These are phyloP conservation scores for Linnemannia elongata DNA, from an alignment of 192 early-diverging fungal genomes.

Conservation along the genomic window DNA sequence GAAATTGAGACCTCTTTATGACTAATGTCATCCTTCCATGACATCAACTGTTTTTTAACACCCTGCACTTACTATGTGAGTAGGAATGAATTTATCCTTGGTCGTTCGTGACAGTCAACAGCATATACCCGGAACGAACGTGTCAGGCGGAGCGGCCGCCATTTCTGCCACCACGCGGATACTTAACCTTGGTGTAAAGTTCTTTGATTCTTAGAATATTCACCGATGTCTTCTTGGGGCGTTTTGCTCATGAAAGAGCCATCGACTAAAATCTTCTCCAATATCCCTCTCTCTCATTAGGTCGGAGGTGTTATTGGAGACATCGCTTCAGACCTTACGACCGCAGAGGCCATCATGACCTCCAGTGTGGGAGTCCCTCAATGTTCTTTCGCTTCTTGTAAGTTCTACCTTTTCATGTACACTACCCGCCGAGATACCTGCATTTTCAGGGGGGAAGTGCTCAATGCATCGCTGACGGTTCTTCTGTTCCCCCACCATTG, in stretches of 20 bases:
- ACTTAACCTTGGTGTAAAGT: conserved; percentile 17
- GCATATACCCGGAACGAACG: conserved; percentile 24
- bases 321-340: conserved; percentile 35
- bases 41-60: not conserved
- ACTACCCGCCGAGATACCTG: no score
- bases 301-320: conserved; percentile 39
- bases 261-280: no score
- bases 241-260: no score
- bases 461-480: not conserved
- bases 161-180: conserved; percentile 40
- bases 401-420: not conserved
- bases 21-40: not conserved
- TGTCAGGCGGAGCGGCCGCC: conserved; percentile 31
- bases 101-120: conserved; percentile 46
- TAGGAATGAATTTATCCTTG: conserved; percentile 44
- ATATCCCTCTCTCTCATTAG: not conserved
- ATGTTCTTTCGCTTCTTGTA: conserved; percentile 50
- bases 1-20: not conserved
- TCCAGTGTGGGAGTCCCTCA: conserved; percentile 52
- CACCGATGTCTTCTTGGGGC: no score
- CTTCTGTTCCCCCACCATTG: not conserved
- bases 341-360: conserved; percentile 40
- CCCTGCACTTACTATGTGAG: not conserved
- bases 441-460: not conserved
- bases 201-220: not conserved